Percentiles rank a stretch among this genome's conserved stretches.
Evolutionary conservation across 2,329 filamentous ascomycete genomes (phyloP).

Genomic region (Pyrenophora graminea): DNA sequence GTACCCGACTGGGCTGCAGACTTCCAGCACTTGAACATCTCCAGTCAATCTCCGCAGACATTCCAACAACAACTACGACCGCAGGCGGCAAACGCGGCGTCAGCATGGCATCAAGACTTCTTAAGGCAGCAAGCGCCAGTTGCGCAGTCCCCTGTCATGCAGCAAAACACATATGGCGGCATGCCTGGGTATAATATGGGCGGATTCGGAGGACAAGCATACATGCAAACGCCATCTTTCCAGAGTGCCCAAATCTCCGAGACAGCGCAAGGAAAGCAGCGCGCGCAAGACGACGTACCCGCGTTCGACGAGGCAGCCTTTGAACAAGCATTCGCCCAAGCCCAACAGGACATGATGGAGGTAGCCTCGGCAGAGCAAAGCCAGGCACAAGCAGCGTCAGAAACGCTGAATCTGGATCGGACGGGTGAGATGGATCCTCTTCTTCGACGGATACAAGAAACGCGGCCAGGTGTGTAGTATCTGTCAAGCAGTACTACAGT

Average conservation of each 20-base stretch:
- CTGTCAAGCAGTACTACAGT: slow-evolving; percentile 9
- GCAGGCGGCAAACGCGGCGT: slow-evolving; percentile 33
- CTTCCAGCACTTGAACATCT: slow-evolving; percentile 54
- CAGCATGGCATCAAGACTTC: slow-evolving; percentile 67
- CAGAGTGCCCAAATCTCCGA: slow-evolving; percentile 16
- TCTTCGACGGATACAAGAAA: slow-evolving; percentile 39
- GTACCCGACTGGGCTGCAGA: slow-evolving; percentile 55
- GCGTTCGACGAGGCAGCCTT: slow-evolving; percentile 61
- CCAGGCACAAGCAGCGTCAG: slow-evolving; percentile 18
- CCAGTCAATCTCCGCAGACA: slow-evolving; percentile 49
- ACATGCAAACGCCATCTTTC: slow-evolving; percentile 25
- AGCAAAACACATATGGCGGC: slow-evolving; percentile 33
- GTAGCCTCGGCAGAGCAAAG: slow-evolving; percentile 23
- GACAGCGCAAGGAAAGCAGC: slow-evolving; percentile 41
- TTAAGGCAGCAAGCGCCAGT: slow-evolving; percentile 47
- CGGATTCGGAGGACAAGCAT: slow-evolving; percentile 31
- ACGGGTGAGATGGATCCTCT: slow-evolving; percentile 38
- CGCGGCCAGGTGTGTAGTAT: slow-evolving; percentile 41
- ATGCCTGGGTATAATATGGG: slow-evolving; percentile 37
- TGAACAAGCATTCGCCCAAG: slow-evolving; percentile 58
- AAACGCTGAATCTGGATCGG: slow-evolving; percentile 24
- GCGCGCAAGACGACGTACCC: slow-evolving; percentile 43
- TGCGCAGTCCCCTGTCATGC: slow-evolving; percentile 34
- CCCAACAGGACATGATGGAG: slow-evolving; percentile 47
- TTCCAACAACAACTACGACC: slow-evolving; percentile 52